Conservation (phyloP, 2,329 filamentous ascomycete genomes). For the Alternaria metachromatica region DNA sequence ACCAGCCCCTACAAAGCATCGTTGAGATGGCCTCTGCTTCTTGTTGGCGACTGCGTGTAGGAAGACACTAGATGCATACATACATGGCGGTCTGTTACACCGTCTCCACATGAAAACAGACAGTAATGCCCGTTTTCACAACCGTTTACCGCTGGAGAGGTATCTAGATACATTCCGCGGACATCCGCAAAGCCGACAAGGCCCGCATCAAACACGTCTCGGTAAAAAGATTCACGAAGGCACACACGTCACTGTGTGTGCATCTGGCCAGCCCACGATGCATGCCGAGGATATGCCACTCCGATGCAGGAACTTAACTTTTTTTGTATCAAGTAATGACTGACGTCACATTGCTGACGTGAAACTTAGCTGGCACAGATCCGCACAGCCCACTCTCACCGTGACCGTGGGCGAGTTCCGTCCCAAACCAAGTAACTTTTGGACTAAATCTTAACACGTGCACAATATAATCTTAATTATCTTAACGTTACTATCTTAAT, state of each 20-base stretch:
- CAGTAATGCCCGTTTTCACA: not conserved
- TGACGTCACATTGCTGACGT: slow-evolving; percentile 25
- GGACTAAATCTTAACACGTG: not conserved
- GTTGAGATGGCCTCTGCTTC: not conserved
- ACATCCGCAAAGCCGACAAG: not conserved
- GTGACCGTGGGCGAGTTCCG: slow-evolving; percentile 7
- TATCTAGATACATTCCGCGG: not conserved
- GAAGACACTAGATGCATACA: not conserved
- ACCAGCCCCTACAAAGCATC: not conserved
- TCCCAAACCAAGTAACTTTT: slow-evolving; percentile 16
- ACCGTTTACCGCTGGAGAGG: not conserved
- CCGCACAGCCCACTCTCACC: slow-evolving; percentile 1
- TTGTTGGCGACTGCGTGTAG: not conserved
- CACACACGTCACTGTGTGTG: slow-evolving; percentile 4
- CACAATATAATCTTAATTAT: no score
- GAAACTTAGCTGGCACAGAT: slow-evolving; percentile 22
- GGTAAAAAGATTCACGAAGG: not conserved
- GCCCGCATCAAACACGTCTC: not conserved
- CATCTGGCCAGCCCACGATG: not conserved
- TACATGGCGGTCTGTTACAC: not conserved
- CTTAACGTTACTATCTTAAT: no score
- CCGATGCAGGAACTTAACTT: not conserved
- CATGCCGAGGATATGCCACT: not conserved
- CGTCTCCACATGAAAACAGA: not conserved
- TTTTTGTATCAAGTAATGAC: slow-evolving; percentile 8